Base-by-base conservation (phyloP, 2,329 filamentous ascomycete genomes). In the Didymella keratinophila region DNA sequence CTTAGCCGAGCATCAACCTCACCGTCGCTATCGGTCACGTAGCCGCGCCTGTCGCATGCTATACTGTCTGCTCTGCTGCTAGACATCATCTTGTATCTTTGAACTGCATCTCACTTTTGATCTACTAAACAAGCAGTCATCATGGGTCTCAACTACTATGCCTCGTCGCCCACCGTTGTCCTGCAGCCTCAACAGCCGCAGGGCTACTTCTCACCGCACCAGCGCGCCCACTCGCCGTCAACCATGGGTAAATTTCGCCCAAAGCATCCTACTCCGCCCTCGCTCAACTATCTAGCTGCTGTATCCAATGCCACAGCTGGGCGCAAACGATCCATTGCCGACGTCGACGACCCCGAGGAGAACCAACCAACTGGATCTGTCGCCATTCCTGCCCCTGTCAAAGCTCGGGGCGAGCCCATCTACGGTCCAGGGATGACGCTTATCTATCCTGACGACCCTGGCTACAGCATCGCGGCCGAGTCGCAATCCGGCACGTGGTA, bases 321-420 rank as follows among this genome's bases (percentile, higher is more conserved):
- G 65, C 87, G 89, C 73, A 93, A 93, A 79, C 88, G 90, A 67
- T 91, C 89, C 62, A 85, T 90, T 72, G 88, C 91, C 70, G 90
- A 93, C 76, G 89, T 90, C 56, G 90, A 91, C 68, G 90, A 91
- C 68, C 86, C 91, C 52, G 85, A 88, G 65, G 82, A 87, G 59
- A 78, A 78, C 47, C 70, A 70, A 48, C 76, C 77, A 71, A 78
- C 87, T 70, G 83, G 84, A 75, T 74, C 81, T 55, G 76, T 81
- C 59, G 63, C 76, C 51, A 69, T 78, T 53, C 73, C 79, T 58
- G 70, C 79, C 45, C 79, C 83, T 66, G 80, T 83, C 46, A 85
- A 86, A 70, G 79, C 84, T 18, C 87, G 88, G 73, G 83, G 87
- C 51, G 86, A 88, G 68, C 90, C 88, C 81, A 79, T 87, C 66